phyloP scores from a whole-genome alignment of 2,329 filamentous ascomycete genomes.

The Penicillium sp. region DNA sequence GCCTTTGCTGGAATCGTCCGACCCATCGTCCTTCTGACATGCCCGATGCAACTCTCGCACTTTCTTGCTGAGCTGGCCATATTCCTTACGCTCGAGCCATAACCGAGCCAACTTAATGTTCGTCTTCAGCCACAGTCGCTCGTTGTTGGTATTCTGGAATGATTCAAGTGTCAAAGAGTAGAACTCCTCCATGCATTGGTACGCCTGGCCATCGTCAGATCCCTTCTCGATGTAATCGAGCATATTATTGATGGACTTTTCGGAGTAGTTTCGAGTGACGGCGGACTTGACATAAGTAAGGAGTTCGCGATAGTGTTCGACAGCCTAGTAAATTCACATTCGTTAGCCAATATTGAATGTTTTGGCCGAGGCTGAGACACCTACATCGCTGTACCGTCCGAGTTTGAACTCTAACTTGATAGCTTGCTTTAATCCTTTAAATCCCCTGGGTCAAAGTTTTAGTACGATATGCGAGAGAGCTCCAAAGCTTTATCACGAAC shows the following conservation, averaged over 20 bases:
- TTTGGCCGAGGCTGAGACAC: neutral
- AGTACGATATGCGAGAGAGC: neutral
- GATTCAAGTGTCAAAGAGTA: slow-evolving; percentile 91
- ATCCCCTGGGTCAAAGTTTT: slow-evolving; percentile 59
- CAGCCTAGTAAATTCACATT: slow-evolving; percentile 59
- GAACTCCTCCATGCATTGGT: slow-evolving; percentile 87
- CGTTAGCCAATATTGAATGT: slow-evolving; percentile 2
- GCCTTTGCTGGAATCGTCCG: slow-evolving; percentile 83
- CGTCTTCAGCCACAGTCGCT: slow-evolving; percentile 95
- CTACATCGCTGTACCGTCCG: slow-evolving; percentile 79
- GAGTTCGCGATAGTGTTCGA: slow-evolving; percentile 90
- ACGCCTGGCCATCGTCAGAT: slow-evolving; percentile 69
- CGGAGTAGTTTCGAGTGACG: slow-evolving; percentile 96
- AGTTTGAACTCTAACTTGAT: slow-evolving; percentile 96
- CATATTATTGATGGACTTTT: slow-evolving; percentile 99
- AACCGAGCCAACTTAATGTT: slow-evolving; percentile 95
- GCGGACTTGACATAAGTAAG: slow-evolving; percentile 96
- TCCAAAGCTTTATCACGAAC: slow-evolving; percentile 47
- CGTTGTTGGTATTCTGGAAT: slow-evolving; percentile 97
- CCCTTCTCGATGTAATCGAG: slow-evolving; percentile 96
- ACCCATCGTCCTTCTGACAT: slow-evolving; percentile 83
- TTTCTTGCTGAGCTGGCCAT: slow-evolving; percentile 75
- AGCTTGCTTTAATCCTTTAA: slow-evolving; percentile 96
- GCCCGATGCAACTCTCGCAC: slow-evolving; percentile 84
- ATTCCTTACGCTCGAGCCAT: slow-evolving; percentile 88